These are phyloP conservation scores for Aspergillus novoparasiticus DNA, from an alignment of 2,329 filamentous ascomycete genomes.

Conservation along the genomic window DNA sequence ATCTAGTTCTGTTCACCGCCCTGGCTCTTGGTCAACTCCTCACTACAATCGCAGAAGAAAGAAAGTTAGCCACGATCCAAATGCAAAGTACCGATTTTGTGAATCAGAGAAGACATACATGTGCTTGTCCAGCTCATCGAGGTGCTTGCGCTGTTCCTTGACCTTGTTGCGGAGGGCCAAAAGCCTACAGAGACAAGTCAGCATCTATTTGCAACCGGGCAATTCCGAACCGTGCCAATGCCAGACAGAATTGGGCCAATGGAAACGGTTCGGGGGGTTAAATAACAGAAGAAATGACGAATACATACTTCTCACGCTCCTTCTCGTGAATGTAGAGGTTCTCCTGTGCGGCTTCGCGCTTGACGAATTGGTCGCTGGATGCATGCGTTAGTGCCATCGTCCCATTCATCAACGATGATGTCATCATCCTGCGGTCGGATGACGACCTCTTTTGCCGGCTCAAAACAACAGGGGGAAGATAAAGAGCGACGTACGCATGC, in stretches of 20 bases:
- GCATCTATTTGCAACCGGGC: not conserved
- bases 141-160: constrained; percentile 75
- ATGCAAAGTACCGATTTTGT: not conserved
- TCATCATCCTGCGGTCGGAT: constrained; percentile 15
- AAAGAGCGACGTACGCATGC: constrained; percentile 37
- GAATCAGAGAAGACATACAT: constrained; percentile 62
- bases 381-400: constrained; percentile 9
- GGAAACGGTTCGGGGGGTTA: not conserved
- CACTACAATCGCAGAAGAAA: constrained; percentile 50
- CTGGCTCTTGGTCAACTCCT: constrained; percentile 74
- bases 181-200: constrained; percentile 53
- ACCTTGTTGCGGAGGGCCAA: constrained; percentile 70
- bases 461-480: not conserved
- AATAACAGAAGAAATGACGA: not conserved
- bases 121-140: constrained; percentile 82
- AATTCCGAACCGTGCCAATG: not conserved
- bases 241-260: not conserved
- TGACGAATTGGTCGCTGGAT: constrained; percentile 83
- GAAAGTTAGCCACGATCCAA: not conserved
- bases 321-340: constrained; percentile 81
- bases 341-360: constrained; percentile 85
- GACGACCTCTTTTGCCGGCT: not conserved
- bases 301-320: constrained; percentile 77
- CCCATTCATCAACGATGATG: constrained; percentile 16
- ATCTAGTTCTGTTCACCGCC: constrained; percentile 61